A percentile compares a stretch with the other conserved stretches of the same genome.
These are phyloP conservation scores for Hanseniaspora mollemarum DNA, from an alignment of 805 yeast genomes.

Conservation along the genomic window DNA sequence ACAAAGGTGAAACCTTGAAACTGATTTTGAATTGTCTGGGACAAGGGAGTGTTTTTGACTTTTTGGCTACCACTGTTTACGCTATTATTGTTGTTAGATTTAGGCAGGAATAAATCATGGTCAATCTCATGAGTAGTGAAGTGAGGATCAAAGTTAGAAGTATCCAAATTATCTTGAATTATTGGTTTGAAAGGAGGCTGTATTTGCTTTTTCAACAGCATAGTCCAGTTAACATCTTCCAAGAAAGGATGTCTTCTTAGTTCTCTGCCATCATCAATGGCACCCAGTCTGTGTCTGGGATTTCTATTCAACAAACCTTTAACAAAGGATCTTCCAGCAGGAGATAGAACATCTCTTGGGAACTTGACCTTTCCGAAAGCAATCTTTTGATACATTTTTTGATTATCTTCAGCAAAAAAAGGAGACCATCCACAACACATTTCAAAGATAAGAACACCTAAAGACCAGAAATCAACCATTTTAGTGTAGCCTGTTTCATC, in stretches of 20 bases:
- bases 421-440: conserved; percentile 99
- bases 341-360: conserved; percentile 86
- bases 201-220: conserved; percentile 61
- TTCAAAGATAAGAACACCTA: conserved; percentile 92
- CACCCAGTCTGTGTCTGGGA: conserved; percentile 90
- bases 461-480: conserved; percentile 98
- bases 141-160: conserved; percentile 95
- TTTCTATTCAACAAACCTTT: conserved; percentile 90
- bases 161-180: conserved; percentile 78
- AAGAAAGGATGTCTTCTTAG: conserved; percentile 86
- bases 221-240: conserved; percentile 81
- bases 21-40: conserved; percentile 91
- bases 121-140: conserved; percentile 47
- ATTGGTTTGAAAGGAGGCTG: conserved; percentile 98
- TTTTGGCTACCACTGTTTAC: not conserved
- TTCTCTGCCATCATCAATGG: conserved; percentile 84
- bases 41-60: conserved; percentile 51
- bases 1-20: conserved; percentile 96
- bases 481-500: conserved; percentile 96
- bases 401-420: conserved; percentile 93
- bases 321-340: conserved; percentile 90
- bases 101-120: conserved; percentile 6
- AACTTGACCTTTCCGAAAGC: conserved; percentile 97
- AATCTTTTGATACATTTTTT: conserved; percentile 97
- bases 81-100: not conserved